A percentile compares a stretch with the other conserved stretches of the same genome.
Conservation (phyloP, 371 early-diverging fungal species). For the Haplosporangium sp. region DNA sequence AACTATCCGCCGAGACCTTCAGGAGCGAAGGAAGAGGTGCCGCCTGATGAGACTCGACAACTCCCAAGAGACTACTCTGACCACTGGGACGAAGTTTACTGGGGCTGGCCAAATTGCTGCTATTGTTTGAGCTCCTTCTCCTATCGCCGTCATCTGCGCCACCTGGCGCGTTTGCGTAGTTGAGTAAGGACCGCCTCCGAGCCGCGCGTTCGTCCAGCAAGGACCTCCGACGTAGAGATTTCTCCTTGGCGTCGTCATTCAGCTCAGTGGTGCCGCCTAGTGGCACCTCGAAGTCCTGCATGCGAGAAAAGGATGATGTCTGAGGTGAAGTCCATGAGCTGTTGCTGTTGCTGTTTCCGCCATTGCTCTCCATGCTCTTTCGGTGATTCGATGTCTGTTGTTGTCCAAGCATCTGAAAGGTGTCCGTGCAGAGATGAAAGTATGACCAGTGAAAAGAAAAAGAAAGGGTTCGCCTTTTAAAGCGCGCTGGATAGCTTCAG, state of each 20-base stretch:
- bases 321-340: constrained; percentile 16
- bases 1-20: constrained; percentile 61
- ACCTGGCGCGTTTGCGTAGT: constrained; percentile 7
- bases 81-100: constrained; percentile 47
- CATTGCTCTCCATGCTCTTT: constrained; percentile 14
- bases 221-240: constrained; percentile 47
- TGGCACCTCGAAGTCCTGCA: constrained; percentile 54
- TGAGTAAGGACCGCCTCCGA: constrained; percentile 41
- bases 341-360: constrained; percentile 2
- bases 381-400: constrained; percentile 18
- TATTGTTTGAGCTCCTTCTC: constrained; percentile 24
- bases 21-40: constrained; percentile 35
- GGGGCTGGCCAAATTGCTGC: constrained; percentile 19
- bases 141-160: constrained; percentile 29
- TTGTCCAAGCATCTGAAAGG: constrained; percentile 15
- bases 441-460: neutral
- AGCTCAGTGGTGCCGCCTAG: constrained; percentile 48
- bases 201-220: constrained; percentile 51
- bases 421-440: neutral
- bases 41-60: constrained; percentile 35
- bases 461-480: neutral
- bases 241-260: constrained; percentile 55
- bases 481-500: too few species aligned
- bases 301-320: constrained; percentile 41
- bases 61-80: constrained; percentile 40